Percentiles rank a stretch among this genome's conserved stretches.
These are phyloP conservation scores for Arxiozyma bovina DNA, from an alignment of 1,139 yeast genomes.

Conservation along the genomic window DNA sequence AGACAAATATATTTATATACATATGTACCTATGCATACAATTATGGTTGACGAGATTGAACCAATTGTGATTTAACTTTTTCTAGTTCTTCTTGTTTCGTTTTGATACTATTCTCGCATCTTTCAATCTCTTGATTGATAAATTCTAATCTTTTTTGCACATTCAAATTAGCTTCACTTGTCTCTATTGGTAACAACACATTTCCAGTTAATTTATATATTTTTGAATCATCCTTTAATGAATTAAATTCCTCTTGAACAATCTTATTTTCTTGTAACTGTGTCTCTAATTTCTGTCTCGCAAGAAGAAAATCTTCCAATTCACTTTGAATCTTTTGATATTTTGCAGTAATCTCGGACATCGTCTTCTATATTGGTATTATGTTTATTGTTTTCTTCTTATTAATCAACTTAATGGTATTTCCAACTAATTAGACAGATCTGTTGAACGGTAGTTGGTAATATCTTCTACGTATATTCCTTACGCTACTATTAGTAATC, in stretches of 20 bases:
- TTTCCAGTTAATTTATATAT: constrained; percentile 90
- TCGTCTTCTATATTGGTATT: background rate
- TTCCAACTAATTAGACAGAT: background rate
- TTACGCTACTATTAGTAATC: too few species aligned
- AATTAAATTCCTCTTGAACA: constrained; percentile 72
- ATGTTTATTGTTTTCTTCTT: background rate
- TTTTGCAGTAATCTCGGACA: constrained; percentile 21
- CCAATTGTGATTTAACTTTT: constrained; percentile 40
- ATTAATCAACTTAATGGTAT: background rate
- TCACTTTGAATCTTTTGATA: constrained; percentile 34
- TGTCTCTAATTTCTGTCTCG: constrained; percentile 66
- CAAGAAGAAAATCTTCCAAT: constrained; percentile 43
- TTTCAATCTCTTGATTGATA: constrained; percentile 63
- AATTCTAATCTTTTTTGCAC: constrained; percentile 85
- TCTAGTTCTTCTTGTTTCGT: constrained; percentile 46
- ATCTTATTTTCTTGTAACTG: constrained; percentile 86
- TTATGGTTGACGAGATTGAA: constrained; percentile 20
- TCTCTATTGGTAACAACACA: constrained; percentile 81
- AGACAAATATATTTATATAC: background rate
- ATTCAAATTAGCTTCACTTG: constrained; percentile 67
- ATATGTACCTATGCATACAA: background rate
- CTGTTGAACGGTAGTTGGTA: background rate
- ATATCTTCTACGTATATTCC: background rate
- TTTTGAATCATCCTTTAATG: constrained; percentile 53
- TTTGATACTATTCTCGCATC: constrained; percentile 54